A percentile compares a stretch with the other conserved stretches of the same genome.
Evolutionary conservation across 73 alveolate species (phyloP).

Genomic region (Stentor roeselii): DNA sequence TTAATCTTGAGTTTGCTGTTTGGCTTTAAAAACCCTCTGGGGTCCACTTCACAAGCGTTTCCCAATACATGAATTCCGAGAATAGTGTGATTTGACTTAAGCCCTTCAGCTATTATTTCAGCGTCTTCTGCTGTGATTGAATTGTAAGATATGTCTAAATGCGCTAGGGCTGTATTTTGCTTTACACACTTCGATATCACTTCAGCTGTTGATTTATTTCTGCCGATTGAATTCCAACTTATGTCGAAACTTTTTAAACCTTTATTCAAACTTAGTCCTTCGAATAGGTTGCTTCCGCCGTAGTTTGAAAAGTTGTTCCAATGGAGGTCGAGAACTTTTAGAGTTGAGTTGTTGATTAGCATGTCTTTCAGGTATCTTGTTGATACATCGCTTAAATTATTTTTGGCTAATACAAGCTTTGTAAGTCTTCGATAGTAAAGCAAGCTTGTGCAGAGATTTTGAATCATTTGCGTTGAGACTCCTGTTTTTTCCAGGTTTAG

Average conservation of each 20-base stretch:
- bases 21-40: conserved; percentile 49
- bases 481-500: neutral
- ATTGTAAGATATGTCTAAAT: conserved; percentile 65
- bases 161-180: conserved; percentile 12
- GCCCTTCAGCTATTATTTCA: conserved; percentile 58
- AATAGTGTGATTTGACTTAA: conserved; percentile 74
- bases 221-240: conserved; percentile 19
- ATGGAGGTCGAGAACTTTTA: conserved; percentile 12
- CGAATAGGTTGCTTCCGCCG: conserved; percentile 36
- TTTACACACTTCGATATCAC: conserved; percentile 6
- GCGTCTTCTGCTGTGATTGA: conserved; percentile 48
- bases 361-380: neutral
- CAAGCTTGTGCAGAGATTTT: neutral
- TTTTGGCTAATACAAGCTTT: neutral
- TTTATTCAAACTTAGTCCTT: neutral
- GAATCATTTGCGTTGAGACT: neutral
- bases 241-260: neutral
- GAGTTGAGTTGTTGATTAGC: neutral
- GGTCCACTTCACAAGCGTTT: conserved; percentile 67
- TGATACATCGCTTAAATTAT: neutral
- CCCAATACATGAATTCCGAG: conserved; percentile 89
- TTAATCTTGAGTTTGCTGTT: neutral
- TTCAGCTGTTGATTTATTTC: neutral
- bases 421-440: neutral
- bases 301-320: conserved; percentile 41